Evolutionary conservation across 1,139 yeast genomes (phyloP).

Genomic region (Maudiozyma humilis): DNA sequence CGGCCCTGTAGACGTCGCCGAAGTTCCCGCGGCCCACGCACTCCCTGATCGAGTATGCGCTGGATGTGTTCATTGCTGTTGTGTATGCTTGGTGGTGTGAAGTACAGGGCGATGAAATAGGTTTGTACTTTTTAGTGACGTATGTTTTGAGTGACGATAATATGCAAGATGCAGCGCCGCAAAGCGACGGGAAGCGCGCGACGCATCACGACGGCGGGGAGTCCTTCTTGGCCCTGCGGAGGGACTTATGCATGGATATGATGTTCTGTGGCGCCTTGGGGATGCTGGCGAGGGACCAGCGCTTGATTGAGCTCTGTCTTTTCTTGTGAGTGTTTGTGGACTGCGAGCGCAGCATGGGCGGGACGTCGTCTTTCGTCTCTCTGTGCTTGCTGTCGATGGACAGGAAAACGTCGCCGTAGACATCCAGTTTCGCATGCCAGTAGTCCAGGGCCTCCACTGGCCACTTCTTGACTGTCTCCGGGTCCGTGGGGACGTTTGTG

Average conservation of each 20-base stretch:
- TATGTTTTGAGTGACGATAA: no score
- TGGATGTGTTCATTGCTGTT: slow-evolving; percentile 4
- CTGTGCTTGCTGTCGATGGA: background rate
- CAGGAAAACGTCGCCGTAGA: slow-evolving; percentile 11
- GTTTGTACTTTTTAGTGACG: no score
- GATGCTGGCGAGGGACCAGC: slow-evolving; percentile 17
- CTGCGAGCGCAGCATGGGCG: background rate
- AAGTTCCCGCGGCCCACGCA: slow-evolving; percentile 80
- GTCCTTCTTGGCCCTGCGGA: slow-evolving; percentile 10
- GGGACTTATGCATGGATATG: slow-evolving; percentile 16
- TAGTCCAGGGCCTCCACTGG: slow-evolving; percentile 31
- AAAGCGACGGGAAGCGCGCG: no score
- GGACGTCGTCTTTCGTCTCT: background rate
- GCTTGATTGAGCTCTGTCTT: slow-evolving; percentile 9
- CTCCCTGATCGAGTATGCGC: slow-evolving; percentile 39
- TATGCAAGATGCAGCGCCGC: no score
- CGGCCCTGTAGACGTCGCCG: slow-evolving; percentile 75
- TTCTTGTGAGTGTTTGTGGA: slow-evolving; percentile 3
- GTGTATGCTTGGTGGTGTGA: background rate
- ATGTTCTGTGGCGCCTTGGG: slow-evolving; percentile 17
- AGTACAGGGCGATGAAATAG: no score
- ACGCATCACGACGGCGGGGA: no score
- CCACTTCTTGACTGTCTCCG: slow-evolving; percentile 2
- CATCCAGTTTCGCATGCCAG: slow-evolving; percentile 42
- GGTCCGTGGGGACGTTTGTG: slow-evolving; percentile 10